phyloP scores from a whole-genome alignment of 2,329 filamentous ascomycete genomes.

The Metarhizium anisopliae region DNA sequence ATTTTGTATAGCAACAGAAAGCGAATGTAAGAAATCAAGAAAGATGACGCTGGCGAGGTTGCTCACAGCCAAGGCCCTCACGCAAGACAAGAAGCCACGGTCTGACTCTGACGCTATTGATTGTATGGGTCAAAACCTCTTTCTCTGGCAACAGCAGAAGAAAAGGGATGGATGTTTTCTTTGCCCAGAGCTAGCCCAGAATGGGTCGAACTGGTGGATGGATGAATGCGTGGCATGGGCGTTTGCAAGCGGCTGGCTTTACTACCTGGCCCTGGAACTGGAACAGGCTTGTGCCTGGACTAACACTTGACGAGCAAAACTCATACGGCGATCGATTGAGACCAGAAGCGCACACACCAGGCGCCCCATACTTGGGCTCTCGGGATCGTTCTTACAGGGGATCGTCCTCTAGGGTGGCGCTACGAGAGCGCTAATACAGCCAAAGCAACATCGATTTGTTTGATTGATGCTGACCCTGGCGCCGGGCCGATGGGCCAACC shows the following conservation, averaged over 20 bases:
- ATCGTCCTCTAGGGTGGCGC: neutral
- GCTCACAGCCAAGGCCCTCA: neutral
- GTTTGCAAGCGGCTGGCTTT: neutral
- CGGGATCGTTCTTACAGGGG: neutral
- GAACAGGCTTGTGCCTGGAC: neutral
- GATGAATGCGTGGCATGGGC: neutral
- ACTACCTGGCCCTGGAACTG: neutral
- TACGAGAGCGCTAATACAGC: neutral
- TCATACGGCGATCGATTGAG: neutral
- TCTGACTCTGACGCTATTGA: neutral
- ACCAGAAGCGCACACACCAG: conserved; percentile 8
- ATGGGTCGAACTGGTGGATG: neutral
- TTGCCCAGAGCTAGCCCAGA: neutral
- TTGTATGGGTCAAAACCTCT: neutral
- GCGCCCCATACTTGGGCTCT: neutral
- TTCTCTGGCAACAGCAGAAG: neutral
- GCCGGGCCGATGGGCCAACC: too few species aligned
- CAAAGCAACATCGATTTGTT: neutral
- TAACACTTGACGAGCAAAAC: neutral
- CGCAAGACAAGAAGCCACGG: conserved; percentile 4
- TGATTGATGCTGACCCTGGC: too few species aligned
- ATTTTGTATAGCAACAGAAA: neutral
- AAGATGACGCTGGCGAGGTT: neutral
- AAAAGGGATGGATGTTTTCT: conserved; percentile 10
- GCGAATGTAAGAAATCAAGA: conserved; percentile 3